Conservation (phyloP, 73 alveolate species). For the Effrenium voratum region DNA sequence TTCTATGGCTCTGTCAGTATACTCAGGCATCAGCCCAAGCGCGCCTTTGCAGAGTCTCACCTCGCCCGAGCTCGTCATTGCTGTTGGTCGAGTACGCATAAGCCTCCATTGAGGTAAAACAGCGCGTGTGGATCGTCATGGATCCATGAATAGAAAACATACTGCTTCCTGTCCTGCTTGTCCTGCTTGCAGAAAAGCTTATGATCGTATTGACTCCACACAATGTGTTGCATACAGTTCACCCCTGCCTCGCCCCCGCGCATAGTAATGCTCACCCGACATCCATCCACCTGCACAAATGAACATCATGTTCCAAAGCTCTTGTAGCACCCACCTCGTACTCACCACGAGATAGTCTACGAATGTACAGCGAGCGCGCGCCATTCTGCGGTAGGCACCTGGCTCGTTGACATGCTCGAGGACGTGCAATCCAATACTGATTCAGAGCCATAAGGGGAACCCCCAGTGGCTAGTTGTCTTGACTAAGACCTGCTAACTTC, state of each 20-base stretch:
- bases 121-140: neutral
- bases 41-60: slow-evolving; percentile 65
- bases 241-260: slow-evolving; percentile 27
- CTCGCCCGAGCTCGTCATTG: slow-evolving; percentile 45
- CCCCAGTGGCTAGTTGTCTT: too few species aligned
- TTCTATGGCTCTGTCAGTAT: too few species aligned
- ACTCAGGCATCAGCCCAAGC: too few species aligned
- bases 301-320: too few species aligned
- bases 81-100: slow-evolving; percentile 72
- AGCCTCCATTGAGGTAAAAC: neutral
- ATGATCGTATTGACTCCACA: neutral
- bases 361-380: slow-evolving; percentile 76
- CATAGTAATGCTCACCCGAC: slow-evolving; percentile 86
- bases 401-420: too few species aligned
- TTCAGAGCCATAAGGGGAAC: too few species aligned
- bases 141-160: too few species aligned
- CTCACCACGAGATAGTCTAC: slow-evolving; percentile 81
- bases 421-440: too few species aligned
- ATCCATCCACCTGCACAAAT: slow-evolving; percentile 80
- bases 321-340: slow-evolving; percentile 24
- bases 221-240: neutral
- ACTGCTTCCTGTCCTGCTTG: neutral
- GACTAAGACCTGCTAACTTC: too few species aligned
- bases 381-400: slow-evolving; percentile 78
- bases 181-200: neutral